phyloP scores from a whole-genome alignment of 257 asterid species.

The Solanum etuberosum region DNA sequence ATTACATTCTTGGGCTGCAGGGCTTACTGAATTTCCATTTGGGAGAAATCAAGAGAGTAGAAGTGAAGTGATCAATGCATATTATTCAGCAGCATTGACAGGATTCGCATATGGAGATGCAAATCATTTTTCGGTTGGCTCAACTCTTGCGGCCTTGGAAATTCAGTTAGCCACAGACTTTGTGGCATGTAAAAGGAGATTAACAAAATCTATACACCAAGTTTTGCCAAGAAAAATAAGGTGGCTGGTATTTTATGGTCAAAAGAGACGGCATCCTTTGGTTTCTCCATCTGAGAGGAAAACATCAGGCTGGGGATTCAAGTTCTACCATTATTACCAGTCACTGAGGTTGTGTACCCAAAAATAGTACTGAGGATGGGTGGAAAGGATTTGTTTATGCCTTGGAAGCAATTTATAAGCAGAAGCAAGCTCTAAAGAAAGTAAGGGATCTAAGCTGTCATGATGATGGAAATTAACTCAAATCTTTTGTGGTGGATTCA shows the following conservation, averaged over 20 bases:
- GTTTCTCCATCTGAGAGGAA: conserved; percentile 78
- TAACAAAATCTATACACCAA: conserved; percentile 37
- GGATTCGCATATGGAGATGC: conserved; percentile 83
- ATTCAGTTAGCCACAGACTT: conserved; percentile 68
- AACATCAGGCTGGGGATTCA: conserved; percentile 72
- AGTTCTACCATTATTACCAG: conserved; percentile 60
- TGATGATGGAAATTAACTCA: conserved; percentile 72
- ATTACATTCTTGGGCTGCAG: conserved; percentile 92
- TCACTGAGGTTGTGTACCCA: conserved; percentile 48
- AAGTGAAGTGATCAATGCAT: conserved; percentile 82
- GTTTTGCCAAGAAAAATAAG: conserved; percentile 48
- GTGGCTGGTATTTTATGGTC: conserved; percentile 83
- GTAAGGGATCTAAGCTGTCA: conserved; percentile 34
- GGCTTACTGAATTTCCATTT: conserved; percentile 69
- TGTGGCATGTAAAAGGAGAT: conserved; percentile 76
- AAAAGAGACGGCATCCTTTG: conserved; percentile 80
- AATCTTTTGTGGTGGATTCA: conserved; percentile 90
- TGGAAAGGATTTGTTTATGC: conserved; percentile 84
- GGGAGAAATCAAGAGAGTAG: conserved; percentile 92
- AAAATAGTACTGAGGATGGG: conserved; percentile 76
- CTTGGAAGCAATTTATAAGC: conserved; percentile 60
- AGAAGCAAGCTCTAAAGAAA: conserved; percentile 29
- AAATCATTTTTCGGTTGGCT: conserved; percentile 54
- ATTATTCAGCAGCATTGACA: conserved; percentile 79
- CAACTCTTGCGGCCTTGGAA: conserved; percentile 59